These are phyloP conservation scores for Apiotrichum siamense DNA, from an alignment of 1,284 basidiomycete species.

Conservation along the genomic window DNA sequence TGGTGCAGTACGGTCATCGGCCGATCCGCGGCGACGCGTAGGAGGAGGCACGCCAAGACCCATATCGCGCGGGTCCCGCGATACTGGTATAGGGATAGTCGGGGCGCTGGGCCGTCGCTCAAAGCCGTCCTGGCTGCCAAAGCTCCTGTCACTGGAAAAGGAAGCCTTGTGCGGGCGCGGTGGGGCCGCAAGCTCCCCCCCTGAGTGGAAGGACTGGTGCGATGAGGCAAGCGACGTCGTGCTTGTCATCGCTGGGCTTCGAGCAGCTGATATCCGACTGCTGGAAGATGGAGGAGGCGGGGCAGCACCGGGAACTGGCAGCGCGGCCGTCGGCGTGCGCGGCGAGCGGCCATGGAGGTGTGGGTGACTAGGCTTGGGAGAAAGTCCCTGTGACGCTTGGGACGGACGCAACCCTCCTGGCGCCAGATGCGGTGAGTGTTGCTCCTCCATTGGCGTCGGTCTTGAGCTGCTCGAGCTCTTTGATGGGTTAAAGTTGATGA, in stretches of 20 bases:
- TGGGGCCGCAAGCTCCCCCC: background rate
- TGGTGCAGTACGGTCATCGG: background rate
- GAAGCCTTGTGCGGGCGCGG: background rate
- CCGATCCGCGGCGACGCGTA: background rate
- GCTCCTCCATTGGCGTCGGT: background rate
- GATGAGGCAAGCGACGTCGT: background rate
- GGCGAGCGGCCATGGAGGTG: background rate
- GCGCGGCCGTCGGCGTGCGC: background rate
- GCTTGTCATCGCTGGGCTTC: background rate
- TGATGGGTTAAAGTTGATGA: conserved; percentile 39
- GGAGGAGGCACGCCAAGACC: conserved; percentile 1
- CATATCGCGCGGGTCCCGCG: background rate
- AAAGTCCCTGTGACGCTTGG: too few relatives aligned
- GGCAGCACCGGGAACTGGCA: background rate
- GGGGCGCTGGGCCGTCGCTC: background rate
- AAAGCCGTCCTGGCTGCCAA: background rate
- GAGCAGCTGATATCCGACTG: too few relatives aligned
- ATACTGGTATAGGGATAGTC: too few relatives aligned
- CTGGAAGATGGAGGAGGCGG: background rate
- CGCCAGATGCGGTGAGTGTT: too few relatives aligned
- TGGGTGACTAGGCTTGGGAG: too few relatives aligned
- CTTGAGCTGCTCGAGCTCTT: too few relatives aligned
- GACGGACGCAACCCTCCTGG: too few relatives aligned
- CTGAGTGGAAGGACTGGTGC: background rate
- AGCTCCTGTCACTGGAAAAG: background rate